These are phyloP conservation scores for Boletus sensibilis DNA, from an alignment of 768 basidiomycete genomes.

Conservation along the genomic window DNA sequence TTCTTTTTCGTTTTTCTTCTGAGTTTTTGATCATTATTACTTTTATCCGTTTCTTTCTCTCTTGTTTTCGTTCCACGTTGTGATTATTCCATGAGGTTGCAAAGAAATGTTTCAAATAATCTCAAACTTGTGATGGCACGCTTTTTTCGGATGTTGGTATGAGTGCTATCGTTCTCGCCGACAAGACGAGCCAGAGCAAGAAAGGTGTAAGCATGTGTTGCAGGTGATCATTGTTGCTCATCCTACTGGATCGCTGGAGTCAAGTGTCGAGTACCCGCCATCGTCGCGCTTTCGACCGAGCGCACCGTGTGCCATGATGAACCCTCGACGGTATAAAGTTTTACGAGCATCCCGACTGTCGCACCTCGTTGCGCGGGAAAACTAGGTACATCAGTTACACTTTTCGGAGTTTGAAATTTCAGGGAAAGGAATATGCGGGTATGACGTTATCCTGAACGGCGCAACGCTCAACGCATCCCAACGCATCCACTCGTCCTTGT, in stretches of 20 bases:
- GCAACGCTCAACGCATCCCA: not conserved
- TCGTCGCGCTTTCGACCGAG: too few species aligned
- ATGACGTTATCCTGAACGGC: constrained; percentile 13
- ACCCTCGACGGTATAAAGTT: constrained; percentile 23
- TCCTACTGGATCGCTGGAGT: not conserved
- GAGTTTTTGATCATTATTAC: constrained; percentile 38
- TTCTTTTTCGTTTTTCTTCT: constrained; percentile 6
- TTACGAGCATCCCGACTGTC: not conserved
- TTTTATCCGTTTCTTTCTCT: constrained; percentile 18
- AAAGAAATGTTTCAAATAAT: constrained; percentile 4
- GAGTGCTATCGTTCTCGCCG: not conserved
- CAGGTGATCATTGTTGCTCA: not conserved
- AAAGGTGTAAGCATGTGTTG: constrained; percentile 8
- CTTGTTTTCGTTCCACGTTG: constrained; percentile 4
- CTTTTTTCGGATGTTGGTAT: not conserved
- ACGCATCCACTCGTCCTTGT: not conserved
- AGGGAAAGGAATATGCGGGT: not conserved
- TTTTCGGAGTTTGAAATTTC: constrained; percentile 1
- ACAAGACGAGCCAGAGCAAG: constrained; percentile 8
- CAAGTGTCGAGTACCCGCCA: too few species aligned
- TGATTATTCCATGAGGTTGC: constrained; percentile 10
- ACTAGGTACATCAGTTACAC: not conserved
- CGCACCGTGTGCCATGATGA: not conserved
- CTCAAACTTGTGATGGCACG: not conserved
- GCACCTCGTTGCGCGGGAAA: not conserved